Evolutionary conservation across 2,329 filamentous ascomycete species (phyloP), one percentile per base, ranked within the genome.

Genomic region (Ilyonectria destructans): DNA sequence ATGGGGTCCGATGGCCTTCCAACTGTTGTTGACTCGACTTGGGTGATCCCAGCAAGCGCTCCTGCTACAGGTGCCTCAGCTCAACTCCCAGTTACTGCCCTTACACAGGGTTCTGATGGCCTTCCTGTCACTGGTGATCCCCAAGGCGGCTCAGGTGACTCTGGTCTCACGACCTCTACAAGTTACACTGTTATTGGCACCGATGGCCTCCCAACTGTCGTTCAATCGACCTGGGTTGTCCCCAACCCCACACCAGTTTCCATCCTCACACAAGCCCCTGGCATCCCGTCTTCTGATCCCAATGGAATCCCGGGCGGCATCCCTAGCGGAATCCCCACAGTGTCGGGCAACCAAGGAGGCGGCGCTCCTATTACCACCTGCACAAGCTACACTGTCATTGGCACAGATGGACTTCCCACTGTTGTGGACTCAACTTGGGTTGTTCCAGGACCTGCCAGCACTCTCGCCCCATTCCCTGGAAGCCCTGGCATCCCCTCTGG

Each of bases 1-100:
- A 71, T 76, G 45, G 80, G 80, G 3, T 43, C 76, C n/a, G 73
- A 82, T 67, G 80, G 79, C 6, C 67, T 74, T 43, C 76, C 78
- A 12, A 82, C 80, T 10, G 72, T 80, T 12, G 66, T 82, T 21
- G 77, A 82, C 45, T 81, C 80, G 9, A 79, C 77, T 17, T 76
- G 79, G 74, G 71, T 81, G 21, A 66, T 77, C 15, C 72, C 78
- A 55, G 33, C 54, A 9, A 65, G 52, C 37, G 71, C 68, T 12
- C 68, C 72, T 29, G 57, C 54, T 12, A 55, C 62, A 29, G 66
- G 65, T 6, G 65, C 52, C 10, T 72, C 73, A 49, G 65, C 62
- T 9, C 69, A 71, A 13, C 65, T 68, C 19, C 64, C 74, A 21
- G 49, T 57, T 4, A 55, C 67, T 19, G 59, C 63, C 7, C 31